Evolutionary conservation across 2,329 filamentous ascomycete species (phyloP).

Genomic region (Dactylella cylindrospora): DNA sequence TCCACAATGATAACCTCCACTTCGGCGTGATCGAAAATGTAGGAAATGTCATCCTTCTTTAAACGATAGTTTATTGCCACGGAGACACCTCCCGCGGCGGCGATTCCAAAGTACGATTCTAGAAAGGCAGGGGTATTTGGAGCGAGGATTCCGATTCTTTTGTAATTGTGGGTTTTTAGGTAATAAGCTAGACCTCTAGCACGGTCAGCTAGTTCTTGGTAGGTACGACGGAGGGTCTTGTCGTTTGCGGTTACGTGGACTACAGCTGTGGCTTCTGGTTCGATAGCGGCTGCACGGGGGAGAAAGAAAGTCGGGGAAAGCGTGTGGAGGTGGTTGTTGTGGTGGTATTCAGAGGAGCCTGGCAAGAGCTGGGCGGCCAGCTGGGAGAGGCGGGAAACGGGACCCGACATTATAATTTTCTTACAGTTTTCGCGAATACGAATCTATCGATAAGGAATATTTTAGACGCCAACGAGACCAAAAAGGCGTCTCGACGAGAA

Average conservation of each 20-base stretch:
- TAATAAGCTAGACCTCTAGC: slow-evolving; percentile 87
- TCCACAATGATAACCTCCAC: slow-evolving; percentile 87
- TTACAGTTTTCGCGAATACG: slow-evolving; percentile 1
- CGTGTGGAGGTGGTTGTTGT: slow-evolving; percentile 54
- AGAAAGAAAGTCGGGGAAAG: slow-evolving; percentile 87
- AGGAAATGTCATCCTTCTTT: slow-evolving; percentile 80
- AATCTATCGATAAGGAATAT: too few species aligned
- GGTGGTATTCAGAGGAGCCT: slow-evolving; percentile 45
- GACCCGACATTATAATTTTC: slow-evolving; percentile 64
- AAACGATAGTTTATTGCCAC: slow-evolving; percentile 69
- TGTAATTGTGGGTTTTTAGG: slow-evolving; percentile 70
- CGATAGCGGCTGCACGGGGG: slow-evolving; percentile 80
- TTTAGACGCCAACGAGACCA: too few species aligned
- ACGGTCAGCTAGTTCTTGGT: slow-evolving; percentile 79
- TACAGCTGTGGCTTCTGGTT: slow-evolving; percentile 81
- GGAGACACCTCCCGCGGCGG: slow-evolving; percentile 51
- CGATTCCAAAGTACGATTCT: slow-evolving; percentile 84
- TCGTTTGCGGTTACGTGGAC: slow-evolving; percentile 81
- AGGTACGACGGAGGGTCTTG: slow-evolving; percentile 71
- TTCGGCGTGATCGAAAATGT: slow-evolving; percentile 85
- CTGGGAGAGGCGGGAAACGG: slow-evolving; percentile 63
- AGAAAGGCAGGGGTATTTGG: slow-evolving; percentile 95
- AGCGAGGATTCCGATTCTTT: slow-evolving; percentile 72
- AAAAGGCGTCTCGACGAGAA: too few species aligned
- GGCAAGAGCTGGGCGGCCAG: slow-evolving; percentile 59